Percentiles rank a stretch among this genome's conserved stretches.
phyloP scores from a whole-genome alignment of 2,329 filamentous ascomycete species.

The Aspergillus uvarum region DNA sequence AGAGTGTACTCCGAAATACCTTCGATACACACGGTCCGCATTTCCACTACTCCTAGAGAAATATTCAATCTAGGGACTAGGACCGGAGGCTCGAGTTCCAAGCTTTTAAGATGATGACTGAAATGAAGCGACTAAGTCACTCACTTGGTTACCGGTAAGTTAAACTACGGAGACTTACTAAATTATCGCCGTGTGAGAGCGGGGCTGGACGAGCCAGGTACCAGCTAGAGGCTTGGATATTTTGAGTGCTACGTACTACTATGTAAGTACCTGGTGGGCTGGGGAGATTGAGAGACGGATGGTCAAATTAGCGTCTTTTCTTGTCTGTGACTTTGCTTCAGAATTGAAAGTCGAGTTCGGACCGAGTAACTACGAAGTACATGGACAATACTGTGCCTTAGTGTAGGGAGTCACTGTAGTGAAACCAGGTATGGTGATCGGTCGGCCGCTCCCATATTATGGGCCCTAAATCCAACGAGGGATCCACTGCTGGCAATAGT shows the following conservation, averaged over 20 bases:
- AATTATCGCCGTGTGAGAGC: too few species aligned
- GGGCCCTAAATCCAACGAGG: constrained; percentile 10
- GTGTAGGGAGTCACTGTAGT: not conserved
- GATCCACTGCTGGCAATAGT: constrained; percentile 20
- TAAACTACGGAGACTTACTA: too few species aligned
- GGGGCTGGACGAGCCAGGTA: too few species aligned
- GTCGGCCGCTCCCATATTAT: constrained; percentile 14
- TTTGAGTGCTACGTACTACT: not conserved
- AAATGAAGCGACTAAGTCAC: too few species aligned
- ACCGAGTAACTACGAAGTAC: too few species aligned
- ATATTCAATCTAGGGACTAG: not conserved
- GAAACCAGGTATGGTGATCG: constrained; percentile 16
- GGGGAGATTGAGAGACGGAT: not conserved
- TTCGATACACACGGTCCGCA: not conserved
- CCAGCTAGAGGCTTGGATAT: too few species aligned
- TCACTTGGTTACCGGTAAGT: too few species aligned
- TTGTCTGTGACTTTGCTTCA: not conserved
- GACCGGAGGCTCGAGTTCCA: too few species aligned
- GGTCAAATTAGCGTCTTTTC: not conserved
- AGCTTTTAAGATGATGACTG: too few species aligned
- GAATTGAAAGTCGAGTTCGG: not conserved
- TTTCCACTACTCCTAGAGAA: not conserved
- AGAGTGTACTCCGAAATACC: not conserved
- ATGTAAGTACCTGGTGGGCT: too few species aligned
- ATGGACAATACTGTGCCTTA: too few species aligned